Base-by-base conservation (phyloP, 768 basidiomycete genomes). In the Phylloporus arenicola region DNA sequence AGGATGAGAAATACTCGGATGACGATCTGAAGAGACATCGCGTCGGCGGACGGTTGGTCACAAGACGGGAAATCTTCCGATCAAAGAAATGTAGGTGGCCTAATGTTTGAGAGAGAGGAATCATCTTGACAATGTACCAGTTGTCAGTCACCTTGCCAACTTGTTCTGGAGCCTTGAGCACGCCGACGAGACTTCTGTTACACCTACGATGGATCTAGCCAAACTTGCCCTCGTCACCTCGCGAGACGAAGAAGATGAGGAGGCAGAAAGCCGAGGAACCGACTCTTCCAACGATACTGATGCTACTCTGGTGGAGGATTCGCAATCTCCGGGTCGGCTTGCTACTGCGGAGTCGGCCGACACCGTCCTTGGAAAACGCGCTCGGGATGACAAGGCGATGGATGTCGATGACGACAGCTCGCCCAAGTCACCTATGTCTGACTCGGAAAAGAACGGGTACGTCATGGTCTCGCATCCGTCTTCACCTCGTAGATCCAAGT, bases 141-240 rank as follows among this genome's bases (percentile, higher is more conserved):
- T 96, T 67, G 84, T 93, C 55, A 73, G 74, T 49, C 87, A 88
- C 47, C 79, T 96, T 12, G 85, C 86, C 8, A 78, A 80, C 13
- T 75, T 96, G 3, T 96, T 93, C 70, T 79, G 75, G 65, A 74
- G 85, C 46, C 75, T 96, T 33, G 86, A 91, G 57, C 80, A 78
- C 54, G 76, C 78, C 48, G 77, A 83, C 40, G 66, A 72, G 2
- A 69, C 82, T 6, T 77, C 91, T 13, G 82, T 96, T 16, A 91
- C 89, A 0, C 92, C 92, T 0, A 84, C 83, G 3, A 70, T 90
- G 40, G 90, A 95, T 58, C 75, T 96, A 17, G 92, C 92, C 7
- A 92, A 96, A 63, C 79, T 95, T 19, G 93, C 92, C 0, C 78
- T 96, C 17, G 85, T 94, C 30, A 92, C 92, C 6, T 87, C 88